Evolutionary conservation across 1,284 basidiomycete species (phyloP).

Genomic region (Vanrija sp.): DNA sequence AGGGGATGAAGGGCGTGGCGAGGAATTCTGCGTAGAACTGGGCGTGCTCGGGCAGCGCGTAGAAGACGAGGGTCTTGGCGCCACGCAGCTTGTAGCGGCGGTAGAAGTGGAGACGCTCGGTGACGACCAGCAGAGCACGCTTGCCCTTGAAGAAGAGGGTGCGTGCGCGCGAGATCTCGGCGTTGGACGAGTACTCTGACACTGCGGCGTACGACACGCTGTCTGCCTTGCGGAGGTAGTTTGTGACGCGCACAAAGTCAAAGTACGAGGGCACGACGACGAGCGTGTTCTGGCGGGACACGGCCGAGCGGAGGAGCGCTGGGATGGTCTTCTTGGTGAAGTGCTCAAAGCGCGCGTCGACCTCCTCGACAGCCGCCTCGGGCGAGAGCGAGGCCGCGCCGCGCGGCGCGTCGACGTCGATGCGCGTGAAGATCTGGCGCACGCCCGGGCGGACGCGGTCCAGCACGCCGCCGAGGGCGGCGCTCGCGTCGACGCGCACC

Average conservation of each 20-base stretch:
- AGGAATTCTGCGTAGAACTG: slow-evolving; percentile 88
- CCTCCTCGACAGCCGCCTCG: slow-evolving; percentile 67
- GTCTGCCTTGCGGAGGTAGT: slow-evolving; percentile 70
- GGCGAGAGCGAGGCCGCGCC: slow-evolving; percentile 31
- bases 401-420: slow-evolving; percentile 44
- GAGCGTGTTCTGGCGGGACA: slow-evolving; percentile 79
- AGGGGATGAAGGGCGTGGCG: slow-evolving; percentile 71
- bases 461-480: slow-evolving; percentile 60
- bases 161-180: slow-evolving; percentile 88
- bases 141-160: slow-evolving; percentile 89
- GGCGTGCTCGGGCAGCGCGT: slow-evolving; percentile 82
- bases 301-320: slow-evolving; percentile 77
- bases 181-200: slow-evolving; percentile 91
- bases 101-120: slow-evolving; percentile 98
- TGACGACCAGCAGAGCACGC: slow-evolving; percentile 81
- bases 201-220: slow-evolving; percentile 74
- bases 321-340: slow-evolving; percentile 88
- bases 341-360: slow-evolving; percentile 77
- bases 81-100: slow-evolving; percentile 86
- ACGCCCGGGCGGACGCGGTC: slow-evolving; percentile 68
- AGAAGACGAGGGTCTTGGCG: slow-evolving; percentile 87
- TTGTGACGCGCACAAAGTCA: slow-evolving; percentile 89
- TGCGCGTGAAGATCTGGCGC: slow-evolving; percentile 59
- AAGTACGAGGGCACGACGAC: slow-evolving; percentile 93
- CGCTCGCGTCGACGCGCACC: slow-evolving; percentile 58